Evolutionary conservation across 441 rosid genomes (phyloP), one percentile per base, ranked within the genome.

Genomic region (Caryocar brasiliense): DNA sequence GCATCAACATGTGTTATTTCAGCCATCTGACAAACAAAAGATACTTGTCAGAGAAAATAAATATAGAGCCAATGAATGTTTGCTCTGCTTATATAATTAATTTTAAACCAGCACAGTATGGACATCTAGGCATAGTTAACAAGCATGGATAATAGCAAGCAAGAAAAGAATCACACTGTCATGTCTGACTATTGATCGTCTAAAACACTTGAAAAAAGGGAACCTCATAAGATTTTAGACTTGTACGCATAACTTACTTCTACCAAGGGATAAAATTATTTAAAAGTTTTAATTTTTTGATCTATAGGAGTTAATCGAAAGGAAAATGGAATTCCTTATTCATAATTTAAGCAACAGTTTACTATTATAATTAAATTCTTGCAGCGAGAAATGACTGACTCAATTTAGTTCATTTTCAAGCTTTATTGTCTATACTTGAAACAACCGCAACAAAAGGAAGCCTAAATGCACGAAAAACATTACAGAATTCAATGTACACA

Each of bases 1-100:
- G 99, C 99, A 77, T 94, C 99, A 49, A 94, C 99, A 56, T 47
- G 87, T 11, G 99, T 94, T 67, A 83, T 79, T 67, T 94, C 99
- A 24, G 96, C 99, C 96, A 89, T 89, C 99, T 94, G 75, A 53
- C 28, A 62, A 56, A 22, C 49, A 67, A 17, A 18, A 40, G 54
- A 39, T 45, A 45, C 37, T 51, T 66, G 36, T 34, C 20, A 52
- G 6, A 21, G 25, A 38, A 51, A n/a, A 29, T 11, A 19, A 37
- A 25, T n/a, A n/a, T n/a, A n/a, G n/a, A n/a, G n/a, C n/a, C n/a
- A n/a, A n/a, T n/a, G n/a, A n/a, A n/a, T n/a, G n/a, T n/a, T n/a
- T n/a, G n/a, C n/a, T n/a, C n/a, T n/a, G n/a, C n/a, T n/a, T n/a
- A n/a, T n/a, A n/a, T n/a, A n/a, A n/a, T n/a, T n/a, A n/a, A n/a